phyloP scores from a whole-genome alignment of 768 basidiomycete genomes.

The Neoboletus subvelutipes region DNA sequence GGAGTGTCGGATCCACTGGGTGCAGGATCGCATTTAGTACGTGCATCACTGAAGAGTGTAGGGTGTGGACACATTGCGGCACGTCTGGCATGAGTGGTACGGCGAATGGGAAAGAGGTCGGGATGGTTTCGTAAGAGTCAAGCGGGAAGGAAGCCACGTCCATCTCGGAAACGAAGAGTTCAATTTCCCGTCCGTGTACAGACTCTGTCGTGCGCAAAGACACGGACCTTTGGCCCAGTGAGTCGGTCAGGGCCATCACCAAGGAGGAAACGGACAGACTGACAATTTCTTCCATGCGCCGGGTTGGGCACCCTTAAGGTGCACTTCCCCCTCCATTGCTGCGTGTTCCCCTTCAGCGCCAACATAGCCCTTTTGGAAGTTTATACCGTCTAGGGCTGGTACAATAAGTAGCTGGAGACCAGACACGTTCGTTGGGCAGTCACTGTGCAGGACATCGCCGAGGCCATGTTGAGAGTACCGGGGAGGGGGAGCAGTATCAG shows the following conservation, averaged over 20 bases:
- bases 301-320: slow-evolving; percentile 68
- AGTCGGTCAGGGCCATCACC: slow-evolving; percentile 15
- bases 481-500: slow-evolving; percentile 55
- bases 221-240: slow-evolving; percentile 49
- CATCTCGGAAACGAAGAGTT: slow-evolving; percentile 58
- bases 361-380: slow-evolving; percentile 84
- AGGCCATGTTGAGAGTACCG: slow-evolving; percentile 55
- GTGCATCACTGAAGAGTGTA: slow-evolving; percentile 71
- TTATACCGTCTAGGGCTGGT: slow-evolving; percentile 64
- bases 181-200: slow-evolving; percentile 60
- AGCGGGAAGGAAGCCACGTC: slow-evolving; percentile 51
- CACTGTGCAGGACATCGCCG: slow-evolving; percentile 19
- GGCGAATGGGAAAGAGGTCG: slow-evolving; percentile 73
- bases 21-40: slow-evolving; percentile 66
- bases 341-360: slow-evolving; percentile 83
- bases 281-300: slow-evolving; percentile 68
- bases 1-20: slow-evolving; percentile 40
- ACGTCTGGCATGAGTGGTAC: slow-evolving; percentile 77
- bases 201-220: slow-evolving; percentile 66
- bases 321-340: slow-evolving; percentile 84
- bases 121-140: slow-evolving; percentile 41
- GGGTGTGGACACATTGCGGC: slow-evolving; percentile 79
- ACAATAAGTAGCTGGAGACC: slow-evolving; percentile 71
- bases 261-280: slow-evolving; percentile 36
- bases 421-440: slow-evolving; percentile 18